Base-by-base conservation (phyloP, 495 filamentous ascomycete species). In the Penicillium egyptiacum region DNA sequence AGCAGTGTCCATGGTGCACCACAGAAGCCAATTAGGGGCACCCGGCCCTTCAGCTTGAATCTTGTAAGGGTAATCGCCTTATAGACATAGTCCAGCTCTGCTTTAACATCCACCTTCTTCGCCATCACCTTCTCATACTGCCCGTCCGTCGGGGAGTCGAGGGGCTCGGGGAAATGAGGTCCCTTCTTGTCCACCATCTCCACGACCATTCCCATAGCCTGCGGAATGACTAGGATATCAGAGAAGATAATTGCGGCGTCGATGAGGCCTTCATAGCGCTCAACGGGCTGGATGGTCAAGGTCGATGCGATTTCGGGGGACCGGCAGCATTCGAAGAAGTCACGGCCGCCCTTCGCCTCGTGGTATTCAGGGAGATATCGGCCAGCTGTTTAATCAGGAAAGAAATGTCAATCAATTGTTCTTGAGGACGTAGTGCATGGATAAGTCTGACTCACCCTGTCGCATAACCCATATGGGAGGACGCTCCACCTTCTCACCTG, bases 211-310 rank as follows among this genome's bases (percentile, higher is more conserved):
- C 94, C 94, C 84, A 98, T 87, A 19, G 94, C 94, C 75, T 98
- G 94, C 3, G 94, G 94, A 62, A 98, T 92, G 55, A 98, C 94
- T 40, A 98, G 82, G 62, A 98, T 98, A 72, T 98, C 94, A 14
- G 90, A 96, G 82, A 98, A 98, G 70, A 98, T 98, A 64, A 98
- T 98, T 31, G 94, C 92, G 16, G 94, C 95, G 73, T 98, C 94
- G 60, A 98, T 86, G 44, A 97, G 84, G 33, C 90, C 92, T 17
- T 80, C 85, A 71, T 86, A 98, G 39, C 92, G 91, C 48, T 96
- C 91, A 67, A 98, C 86, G 57, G 94, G 94, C 70, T 98, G 94
- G 26, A 98, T 77, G 2, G 94, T 98, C 56, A 98, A 74, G 19
- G 86, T 91, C 5, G 90, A 97, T 49, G 95, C 88, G 56, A 97